Evolutionary conservation across 2,329 filamentous ascomycete genomes (phyloP).

Genomic region (Ceratocystis destructans): DNA sequence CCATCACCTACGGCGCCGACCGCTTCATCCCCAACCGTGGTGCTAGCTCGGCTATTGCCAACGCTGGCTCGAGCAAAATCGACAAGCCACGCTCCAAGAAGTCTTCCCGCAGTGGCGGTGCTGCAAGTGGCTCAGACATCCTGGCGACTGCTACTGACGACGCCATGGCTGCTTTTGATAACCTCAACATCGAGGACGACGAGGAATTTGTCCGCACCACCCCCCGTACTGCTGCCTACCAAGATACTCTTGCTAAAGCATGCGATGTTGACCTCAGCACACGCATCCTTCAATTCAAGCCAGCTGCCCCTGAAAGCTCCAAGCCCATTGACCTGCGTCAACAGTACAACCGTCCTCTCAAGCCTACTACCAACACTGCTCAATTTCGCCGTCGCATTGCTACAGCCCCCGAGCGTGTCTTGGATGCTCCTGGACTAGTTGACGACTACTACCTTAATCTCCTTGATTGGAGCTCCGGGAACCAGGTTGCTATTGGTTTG

Average conservation of each 20-base stretch:
- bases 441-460: constrained; percentile 99
- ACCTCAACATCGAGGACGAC: constrained; percentile 59
- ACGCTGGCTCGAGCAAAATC: constrained; percentile 70
- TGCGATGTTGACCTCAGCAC: constrained; percentile 90
- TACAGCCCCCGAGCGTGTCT: constrained; percentile 86
- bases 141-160: constrained; percentile 71
- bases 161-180: constrained; percentile 63
- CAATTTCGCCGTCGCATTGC: constrained; percentile 86
- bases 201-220: constrained; percentile 62
- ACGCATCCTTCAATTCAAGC: constrained; percentile 96
- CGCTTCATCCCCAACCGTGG: constrained; percentile 91
- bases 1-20: constrained; percentile 66
- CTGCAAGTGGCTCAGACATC: constrained; percentile 43
- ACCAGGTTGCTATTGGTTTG: constrained; percentile 94
- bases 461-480: constrained; percentile 93
- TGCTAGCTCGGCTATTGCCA: constrained; percentile 77
- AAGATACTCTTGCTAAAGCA: constrained; percentile 77
- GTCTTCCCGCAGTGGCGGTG: constrained; percentile 47
- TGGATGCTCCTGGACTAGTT: constrained; percentile 88
- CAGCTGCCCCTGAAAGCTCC: constrained; percentile 90
- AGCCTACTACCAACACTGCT: constrained; percentile 58
- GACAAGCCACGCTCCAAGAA: constrained; percentile 63
- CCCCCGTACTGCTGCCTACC: constrained; percentile 78
- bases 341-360: constrained; percentile 95
- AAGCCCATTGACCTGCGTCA: constrained; percentile 95